Percentiles rank a stretch among this genome's conserved stretches.
Evolutionary conservation across 2,329 filamentous ascomycete genomes (phyloP).

Genomic region (Chrysosporium queenslandicum): DNA sequence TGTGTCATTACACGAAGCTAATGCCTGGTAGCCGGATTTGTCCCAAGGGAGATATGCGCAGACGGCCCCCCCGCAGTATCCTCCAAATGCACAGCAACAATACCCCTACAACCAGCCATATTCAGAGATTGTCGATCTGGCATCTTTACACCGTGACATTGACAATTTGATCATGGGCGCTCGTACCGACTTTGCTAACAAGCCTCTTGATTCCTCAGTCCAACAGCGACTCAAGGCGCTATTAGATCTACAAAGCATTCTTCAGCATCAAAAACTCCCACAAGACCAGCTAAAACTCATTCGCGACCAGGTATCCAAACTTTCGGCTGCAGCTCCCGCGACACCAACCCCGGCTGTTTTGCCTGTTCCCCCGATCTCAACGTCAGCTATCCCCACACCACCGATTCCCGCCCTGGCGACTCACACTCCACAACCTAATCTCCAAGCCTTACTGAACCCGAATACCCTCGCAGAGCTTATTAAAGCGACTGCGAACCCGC

Average conservation of each 20-base stretch:
- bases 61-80: conserved; percentile 2
- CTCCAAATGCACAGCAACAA: conserved; percentile 5
- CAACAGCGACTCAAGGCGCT: conserved; percentile 75
- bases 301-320: conserved; percentile 70
- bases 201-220: conserved; percentile 63
- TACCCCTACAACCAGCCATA: conserved; percentile 21
- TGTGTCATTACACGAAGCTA: not conserved
- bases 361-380: conserved; percentile 16
- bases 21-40: not conserved
- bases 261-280: conserved; percentile 67
- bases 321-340: conserved; percentile 32
- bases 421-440: conserved; percentile 24
- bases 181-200: conserved; percentile 63
- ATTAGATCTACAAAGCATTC: conserved; percentile 69
- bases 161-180: conserved; percentile 64
- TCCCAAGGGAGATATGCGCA: conserved; percentile 3
- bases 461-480: conserved; percentile 38
- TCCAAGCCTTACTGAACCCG: conserved; percentile 31
- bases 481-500: conserved; percentile 34
- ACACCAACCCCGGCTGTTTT: conserved; percentile 20
- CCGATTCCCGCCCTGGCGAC: conserved; percentile 7
- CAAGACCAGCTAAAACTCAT: conserved; percentile 75
- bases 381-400: conserved; percentile 12
- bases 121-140: conserved; percentile 44
- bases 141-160: conserved; percentile 73